These are phyloP conservation scores for Monosporozyma servazzii DNA, from an alignment of 805 yeast species.

Conservation along the genomic window DNA sequence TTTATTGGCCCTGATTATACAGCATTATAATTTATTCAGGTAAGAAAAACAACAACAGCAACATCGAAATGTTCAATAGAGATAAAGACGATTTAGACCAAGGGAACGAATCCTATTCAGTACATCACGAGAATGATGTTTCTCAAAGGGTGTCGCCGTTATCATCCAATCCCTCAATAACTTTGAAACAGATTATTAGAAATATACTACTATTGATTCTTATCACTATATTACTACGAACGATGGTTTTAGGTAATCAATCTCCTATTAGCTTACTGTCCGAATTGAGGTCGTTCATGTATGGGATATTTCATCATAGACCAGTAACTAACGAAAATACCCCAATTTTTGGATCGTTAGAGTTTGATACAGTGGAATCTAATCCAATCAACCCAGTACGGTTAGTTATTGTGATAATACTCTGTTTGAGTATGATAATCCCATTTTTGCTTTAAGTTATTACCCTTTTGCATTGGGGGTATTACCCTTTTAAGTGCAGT, in stretches of 20 bases:
- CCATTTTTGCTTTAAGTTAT: constrained; percentile 4
- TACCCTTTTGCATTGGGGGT: background rate
- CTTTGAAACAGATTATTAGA: background rate
- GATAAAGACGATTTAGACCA: background rate
- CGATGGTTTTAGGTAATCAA: background rate
- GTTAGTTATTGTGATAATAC: constrained; percentile 9
- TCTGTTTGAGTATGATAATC: constrained; percentile 8
- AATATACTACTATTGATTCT: background rate
- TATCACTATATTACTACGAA: background rate
- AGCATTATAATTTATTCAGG: too few relatives aligned
- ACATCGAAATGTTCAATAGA: background rate
- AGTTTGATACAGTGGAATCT: constrained; percentile 16
- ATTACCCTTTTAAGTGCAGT: background rate
- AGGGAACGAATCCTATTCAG: background rate
- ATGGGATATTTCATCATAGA: background rate
- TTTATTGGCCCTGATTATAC: too few relatives aligned
- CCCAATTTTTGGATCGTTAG: constrained; percentile 10
- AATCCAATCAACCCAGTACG: constrained; percentile 17
- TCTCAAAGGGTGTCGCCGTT: too few relatives aligned
- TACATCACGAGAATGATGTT: background rate
- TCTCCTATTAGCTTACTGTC: background rate
- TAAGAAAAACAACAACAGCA: too few relatives aligned
- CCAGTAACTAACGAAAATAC: background rate
- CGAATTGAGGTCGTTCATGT: background rate
- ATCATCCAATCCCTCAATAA: background rate